These are phyloP conservation scores for Penicillium cataractarum DNA, from an alignment of 495 filamentous ascomycete species.

Conservation along the genomic window DNA sequence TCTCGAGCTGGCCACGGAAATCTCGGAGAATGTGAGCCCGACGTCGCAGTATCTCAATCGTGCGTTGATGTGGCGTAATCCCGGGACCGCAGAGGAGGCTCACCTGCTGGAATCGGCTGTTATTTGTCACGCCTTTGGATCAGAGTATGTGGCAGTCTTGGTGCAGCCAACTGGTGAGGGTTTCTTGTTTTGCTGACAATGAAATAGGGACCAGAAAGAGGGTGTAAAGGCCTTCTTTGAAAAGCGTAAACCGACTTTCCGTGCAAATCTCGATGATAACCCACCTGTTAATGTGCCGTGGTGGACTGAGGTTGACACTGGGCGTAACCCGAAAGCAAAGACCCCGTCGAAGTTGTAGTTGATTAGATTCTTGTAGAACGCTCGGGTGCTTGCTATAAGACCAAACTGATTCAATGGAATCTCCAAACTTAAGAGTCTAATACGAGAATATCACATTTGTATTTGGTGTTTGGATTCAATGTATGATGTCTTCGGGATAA, in stretches of 20 bases:
- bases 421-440: not conserved
- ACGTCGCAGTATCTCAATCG: constrained; percentile 59
- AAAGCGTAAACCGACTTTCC: constrained; percentile 56
- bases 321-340: constrained; percentile 29
- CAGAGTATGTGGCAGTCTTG: constrained; percentile 30
- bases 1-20: constrained; percentile 59
- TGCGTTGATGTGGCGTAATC: constrained; percentile 62
- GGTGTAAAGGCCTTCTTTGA: constrained; percentile 51
- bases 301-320: constrained; percentile 40
- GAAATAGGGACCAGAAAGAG: constrained; percentile 48
- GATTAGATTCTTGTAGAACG: not conserved
- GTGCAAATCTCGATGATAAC: constrained; percentile 41
- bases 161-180: constrained; percentile 17
- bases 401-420: not conserved
- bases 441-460: not conserved
- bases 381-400: not conserved
- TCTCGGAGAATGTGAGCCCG: constrained; percentile 59
- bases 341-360: constrained; percentile 34
- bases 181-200: constrained; percentile 8
- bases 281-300: constrained; percentile 33
- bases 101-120: constrained; percentile 62
- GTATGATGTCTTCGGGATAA: not conserved
- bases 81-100: constrained; percentile 56
- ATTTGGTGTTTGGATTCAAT: not conserved
- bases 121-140: constrained; percentile 57